Evolutionary conservation across 2,329 filamentous ascomycete species (phyloP).

Genomic region (Aspergillus sp.): DNA sequence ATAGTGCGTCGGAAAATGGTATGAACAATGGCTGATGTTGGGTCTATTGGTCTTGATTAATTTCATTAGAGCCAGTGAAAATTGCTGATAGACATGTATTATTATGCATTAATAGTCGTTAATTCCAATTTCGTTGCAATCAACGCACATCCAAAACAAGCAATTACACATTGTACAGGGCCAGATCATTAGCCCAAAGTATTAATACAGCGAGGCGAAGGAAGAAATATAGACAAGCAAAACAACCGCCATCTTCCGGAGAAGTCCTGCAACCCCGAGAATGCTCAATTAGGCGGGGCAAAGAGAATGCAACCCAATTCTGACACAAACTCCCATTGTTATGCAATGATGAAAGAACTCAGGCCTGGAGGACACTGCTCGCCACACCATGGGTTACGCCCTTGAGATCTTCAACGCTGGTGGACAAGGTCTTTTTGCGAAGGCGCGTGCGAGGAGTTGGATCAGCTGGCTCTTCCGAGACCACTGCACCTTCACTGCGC

Average conservation of each 20-base stretch:
- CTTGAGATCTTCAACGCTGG: slow-evolving; percentile 24
- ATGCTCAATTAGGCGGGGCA: slow-evolving; percentile 2
- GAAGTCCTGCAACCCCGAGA: slow-evolving; percentile 27
- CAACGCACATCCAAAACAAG: slow-evolving; percentile 7
- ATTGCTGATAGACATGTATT: background rate
- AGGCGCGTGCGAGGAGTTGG: slow-evolving; percentile 24
- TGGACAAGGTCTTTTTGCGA: slow-evolving; percentile 30
- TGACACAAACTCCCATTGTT: background rate
- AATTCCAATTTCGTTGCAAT: background rate
- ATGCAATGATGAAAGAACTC: slow-evolving; percentile 1
- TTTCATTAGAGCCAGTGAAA: background rate
- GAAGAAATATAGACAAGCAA: slow-evolving; percentile 13
- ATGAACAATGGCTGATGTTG: background rate
- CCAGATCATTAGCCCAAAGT: slow-evolving; percentile 15
- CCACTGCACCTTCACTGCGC: slow-evolving; percentile 16
- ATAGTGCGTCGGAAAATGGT: background rate
- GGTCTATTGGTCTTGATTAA: background rate
- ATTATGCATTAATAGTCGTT: background rate
- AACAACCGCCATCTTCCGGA: slow-evolving; percentile 15
- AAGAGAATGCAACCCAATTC: background rate
- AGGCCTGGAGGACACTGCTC: slow-evolving; percentile 35
- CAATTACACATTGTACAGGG: slow-evolving; percentile 18
- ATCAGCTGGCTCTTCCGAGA: slow-evolving; percentile 21
- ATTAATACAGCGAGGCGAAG: slow-evolving; percentile 27
- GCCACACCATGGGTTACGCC: slow-evolving; percentile 32